A percentile compares a stretch with the other conserved stretches of the same genome.
Evolutionary conservation across 2,329 filamentous ascomycete species (phyloP).

Genomic region (Fusarium sp.): DNA sequence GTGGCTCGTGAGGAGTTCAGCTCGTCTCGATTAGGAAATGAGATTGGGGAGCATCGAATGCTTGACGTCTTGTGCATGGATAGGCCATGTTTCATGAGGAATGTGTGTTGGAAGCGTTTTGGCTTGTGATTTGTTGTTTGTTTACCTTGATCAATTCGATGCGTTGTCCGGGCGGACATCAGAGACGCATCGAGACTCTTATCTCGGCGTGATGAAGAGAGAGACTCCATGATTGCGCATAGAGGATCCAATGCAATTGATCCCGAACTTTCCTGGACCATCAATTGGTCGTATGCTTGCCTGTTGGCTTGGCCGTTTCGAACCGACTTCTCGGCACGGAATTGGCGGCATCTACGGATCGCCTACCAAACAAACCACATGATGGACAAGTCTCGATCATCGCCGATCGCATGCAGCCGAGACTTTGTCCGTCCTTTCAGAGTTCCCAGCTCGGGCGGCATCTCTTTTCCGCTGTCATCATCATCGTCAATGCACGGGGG

Average conservation of each 20-base stretch:
- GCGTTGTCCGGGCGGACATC: constrained; percentile 24
- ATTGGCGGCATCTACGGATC: constrained; percentile 23
- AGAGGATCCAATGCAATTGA: background rate
- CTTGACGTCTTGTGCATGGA: constrained; percentile 18
- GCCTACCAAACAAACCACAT: background rate
- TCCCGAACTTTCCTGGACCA: background rate
- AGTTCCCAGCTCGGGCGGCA: constrained; percentile 18
- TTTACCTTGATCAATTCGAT: constrained; percentile 25
- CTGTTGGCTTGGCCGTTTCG: constrained; percentile 6
- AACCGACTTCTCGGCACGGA: constrained; percentile 17
- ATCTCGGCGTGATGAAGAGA: background rate
- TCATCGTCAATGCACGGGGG: constrained; percentile 2
- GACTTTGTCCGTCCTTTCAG: background rate
- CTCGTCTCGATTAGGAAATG: constrained; percentile 32
- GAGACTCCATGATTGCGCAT: background rate
- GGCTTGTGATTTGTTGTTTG: constrained; percentile 24
- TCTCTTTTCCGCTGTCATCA: constrained; percentile 12
- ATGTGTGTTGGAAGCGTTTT: constrained; percentile 1
- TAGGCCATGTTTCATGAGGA: constrained; percentile 30
- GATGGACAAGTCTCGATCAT: constrained; percentile 25
- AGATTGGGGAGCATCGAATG: background rate
- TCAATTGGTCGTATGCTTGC: background rate
- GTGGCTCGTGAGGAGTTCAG: constrained; percentile 32
- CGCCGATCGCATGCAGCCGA: constrained; percentile 30
- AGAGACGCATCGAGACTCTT: background rate